Evolutionary conservation across 768 basidiomycete species (phyloP).

Genomic region (Pulveroboletus frians): DNA sequence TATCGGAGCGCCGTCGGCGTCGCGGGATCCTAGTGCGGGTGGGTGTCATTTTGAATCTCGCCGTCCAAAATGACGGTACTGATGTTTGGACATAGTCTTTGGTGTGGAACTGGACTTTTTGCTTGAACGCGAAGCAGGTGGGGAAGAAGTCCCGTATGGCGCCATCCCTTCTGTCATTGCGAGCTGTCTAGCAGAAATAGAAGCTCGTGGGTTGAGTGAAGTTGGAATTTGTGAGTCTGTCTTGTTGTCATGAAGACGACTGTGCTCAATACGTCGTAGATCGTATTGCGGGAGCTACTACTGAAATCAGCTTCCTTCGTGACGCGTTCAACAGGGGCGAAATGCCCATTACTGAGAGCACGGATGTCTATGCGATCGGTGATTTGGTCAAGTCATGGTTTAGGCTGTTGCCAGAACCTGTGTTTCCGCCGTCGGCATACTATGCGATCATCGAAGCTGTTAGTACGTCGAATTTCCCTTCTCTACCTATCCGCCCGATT

Average conservation of each 20-base stretch:
- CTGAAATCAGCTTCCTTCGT: constrained; percentile 62
- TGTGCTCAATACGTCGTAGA: constrained; percentile 38
- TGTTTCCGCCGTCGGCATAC: constrained; percentile 70
- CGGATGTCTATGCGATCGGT: constrained; percentile 79
- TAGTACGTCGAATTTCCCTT: constrained; percentile 40
- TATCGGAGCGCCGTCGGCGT: constrained; percentile 41
- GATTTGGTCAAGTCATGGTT: constrained; percentile 86
- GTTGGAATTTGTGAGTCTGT: constrained; percentile 71
- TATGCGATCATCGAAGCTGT: constrained; percentile 64
- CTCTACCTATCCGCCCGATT: constrained; percentile 2
- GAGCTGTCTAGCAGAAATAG: constrained; percentile 64
- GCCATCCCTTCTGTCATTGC: constrained; percentile 63
- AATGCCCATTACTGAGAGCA: constrained; percentile 50
- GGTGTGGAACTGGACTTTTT: constrained; percentile 72
- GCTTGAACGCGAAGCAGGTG: constrained; percentile 57
- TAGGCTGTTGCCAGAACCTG: constrained; percentile 71
- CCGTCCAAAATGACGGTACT: not conserved
- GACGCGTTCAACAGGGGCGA: constrained; percentile 75
- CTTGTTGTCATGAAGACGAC: not conserved
- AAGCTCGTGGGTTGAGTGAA: constrained; percentile 70
- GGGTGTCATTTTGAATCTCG: constrained; percentile 21
- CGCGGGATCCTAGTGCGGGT: constrained; percentile 76
- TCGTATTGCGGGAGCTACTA: constrained; percentile 74
- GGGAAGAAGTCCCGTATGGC: constrained; percentile 46
- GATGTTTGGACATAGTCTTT: constrained; percentile 45